These are phyloP conservation scores for Globisporangium lucens DNA, from an alignment of 352 stramenopile species.

Conservation along the genomic window DNA sequence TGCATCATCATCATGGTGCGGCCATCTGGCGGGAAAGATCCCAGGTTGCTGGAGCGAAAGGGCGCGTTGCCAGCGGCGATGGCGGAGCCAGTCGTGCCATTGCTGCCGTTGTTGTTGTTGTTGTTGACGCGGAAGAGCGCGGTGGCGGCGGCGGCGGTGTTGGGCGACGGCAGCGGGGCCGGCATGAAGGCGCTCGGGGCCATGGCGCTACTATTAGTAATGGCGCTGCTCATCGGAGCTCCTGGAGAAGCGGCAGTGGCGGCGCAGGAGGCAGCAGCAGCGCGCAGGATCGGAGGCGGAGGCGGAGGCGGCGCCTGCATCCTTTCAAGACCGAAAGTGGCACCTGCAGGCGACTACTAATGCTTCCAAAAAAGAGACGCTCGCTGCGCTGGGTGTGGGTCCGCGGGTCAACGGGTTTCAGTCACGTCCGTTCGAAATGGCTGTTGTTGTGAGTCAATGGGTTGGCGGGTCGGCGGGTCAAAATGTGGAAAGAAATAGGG, in stretches of 20 bases:
- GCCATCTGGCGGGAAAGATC: neutral
- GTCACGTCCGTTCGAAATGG: neutral
- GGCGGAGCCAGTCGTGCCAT: neutral
- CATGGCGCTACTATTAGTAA: conserved; percentile 4
- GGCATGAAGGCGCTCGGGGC: conserved; percentile 4
- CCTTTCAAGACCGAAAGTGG: conserved; percentile 31
- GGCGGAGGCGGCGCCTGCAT: conserved; percentile 23
- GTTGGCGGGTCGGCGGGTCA: neutral
- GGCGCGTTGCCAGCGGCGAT: neutral
- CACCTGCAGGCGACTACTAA: conserved; percentile 11
- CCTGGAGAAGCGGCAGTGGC: neutral
- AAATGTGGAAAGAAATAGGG: conserved; percentile 6
- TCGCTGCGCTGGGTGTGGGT: conserved; percentile 1
- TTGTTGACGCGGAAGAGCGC: conserved; percentile 21
- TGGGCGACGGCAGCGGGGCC: neutral
- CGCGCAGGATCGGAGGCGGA: neutral
- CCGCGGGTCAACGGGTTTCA: neutral
- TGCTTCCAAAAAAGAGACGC: conserved; percentile 13
- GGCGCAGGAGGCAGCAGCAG: neutral
- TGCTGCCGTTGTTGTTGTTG: neutral
- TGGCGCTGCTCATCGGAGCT: neutral
- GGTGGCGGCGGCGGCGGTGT: conserved; percentile 15
- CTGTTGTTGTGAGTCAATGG: neutral
- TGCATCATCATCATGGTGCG: neutral
- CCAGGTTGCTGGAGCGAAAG: conserved; percentile 8